phyloP scores from a whole-genome alignment of 2,329 filamentous ascomycete genomes.

The Exophiala sideris region DNA sequence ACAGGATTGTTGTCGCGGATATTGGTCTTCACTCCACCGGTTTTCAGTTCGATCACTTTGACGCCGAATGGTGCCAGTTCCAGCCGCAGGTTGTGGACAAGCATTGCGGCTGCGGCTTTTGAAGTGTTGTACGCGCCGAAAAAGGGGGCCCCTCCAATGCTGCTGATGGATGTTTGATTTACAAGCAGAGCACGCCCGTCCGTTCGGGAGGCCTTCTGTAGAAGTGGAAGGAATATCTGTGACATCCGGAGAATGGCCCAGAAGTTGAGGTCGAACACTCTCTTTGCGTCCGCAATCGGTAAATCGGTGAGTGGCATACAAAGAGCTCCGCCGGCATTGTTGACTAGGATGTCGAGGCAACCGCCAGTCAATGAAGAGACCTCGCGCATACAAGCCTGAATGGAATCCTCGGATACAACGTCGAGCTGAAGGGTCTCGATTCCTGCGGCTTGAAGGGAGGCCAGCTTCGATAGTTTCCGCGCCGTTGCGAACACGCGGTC shows the following conservation, averaged over 20 bases:
- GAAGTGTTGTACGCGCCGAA: too few relatives aligned
- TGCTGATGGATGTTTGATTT: too few relatives aligned
- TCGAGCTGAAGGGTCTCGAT: conserved; percentile 35
- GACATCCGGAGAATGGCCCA: too few relatives aligned
- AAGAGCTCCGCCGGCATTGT: conserved; percentile 43
- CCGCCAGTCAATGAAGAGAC: conserved; percentile 10
- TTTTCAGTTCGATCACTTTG: conserved; percentile 30
- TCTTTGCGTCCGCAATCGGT: conserved; percentile 31
- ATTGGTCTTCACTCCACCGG: conserved; percentile 27
- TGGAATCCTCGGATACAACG: conserved; percentile 30
- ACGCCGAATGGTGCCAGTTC: conserved; percentile 34
- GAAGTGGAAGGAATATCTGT: too few relatives aligned
- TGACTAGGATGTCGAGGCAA: conserved; percentile 45
- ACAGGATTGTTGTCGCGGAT: conserved; percentile 37
- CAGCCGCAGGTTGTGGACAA: conserved; percentile 48
- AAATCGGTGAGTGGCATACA: conserved; percentile 32
- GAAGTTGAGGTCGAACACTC: conserved; percentile 15
- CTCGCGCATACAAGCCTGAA: conserved; percentile 33
- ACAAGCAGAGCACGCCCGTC: too few relatives aligned
- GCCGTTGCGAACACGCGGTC: conserved; percentile 42
- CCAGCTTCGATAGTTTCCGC: conserved; percentile 36
- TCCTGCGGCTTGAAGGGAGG: conserved; percentile 23
- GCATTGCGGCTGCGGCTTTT: conserved; percentile 53
- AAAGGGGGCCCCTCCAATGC: too few relatives aligned
- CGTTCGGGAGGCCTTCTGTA: too few relatives aligned